Evolutionary conservation across 1,139 yeast genomes (phyloP).

Genomic region (Meyerozyma smithsonii): DNA sequence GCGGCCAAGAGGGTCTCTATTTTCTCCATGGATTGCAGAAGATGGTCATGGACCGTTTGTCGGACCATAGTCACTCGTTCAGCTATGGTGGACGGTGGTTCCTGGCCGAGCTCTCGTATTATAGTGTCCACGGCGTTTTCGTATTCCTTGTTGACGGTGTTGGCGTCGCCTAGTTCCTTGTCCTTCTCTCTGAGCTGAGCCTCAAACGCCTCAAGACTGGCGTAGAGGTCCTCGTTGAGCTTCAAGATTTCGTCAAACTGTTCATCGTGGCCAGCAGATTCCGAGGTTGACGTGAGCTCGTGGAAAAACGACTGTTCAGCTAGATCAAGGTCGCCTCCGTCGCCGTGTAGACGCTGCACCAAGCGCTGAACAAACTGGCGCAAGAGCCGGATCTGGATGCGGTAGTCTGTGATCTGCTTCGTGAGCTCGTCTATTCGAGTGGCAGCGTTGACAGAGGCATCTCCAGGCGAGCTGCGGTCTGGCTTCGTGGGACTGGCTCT

Average conservation of each 20-base stretch:
- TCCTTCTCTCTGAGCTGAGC: slow-evolving; percentile 26
- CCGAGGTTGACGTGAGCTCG: slow-evolving; percentile 4
- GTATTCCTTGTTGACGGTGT: background rate
- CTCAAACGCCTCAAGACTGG: slow-evolving; percentile 33
- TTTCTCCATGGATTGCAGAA: background rate
- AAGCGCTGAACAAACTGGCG: slow-evolving; percentile 37
- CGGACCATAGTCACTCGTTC: background rate
- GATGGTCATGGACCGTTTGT: background rate
- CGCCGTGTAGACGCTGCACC: slow-evolving; percentile 22
- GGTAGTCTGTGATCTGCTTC: slow-evolving; percentile 38
- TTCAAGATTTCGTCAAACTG: slow-evolving; percentile 33
- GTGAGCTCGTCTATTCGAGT: slow-evolving; percentile 29
- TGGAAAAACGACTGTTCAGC: slow-evolving; percentile 13
- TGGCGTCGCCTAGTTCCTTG: slow-evolving; percentile 8
- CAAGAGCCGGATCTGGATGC: slow-evolving; percentile 40
- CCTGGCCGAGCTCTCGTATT: background rate
- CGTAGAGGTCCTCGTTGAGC: slow-evolving; percentile 37
- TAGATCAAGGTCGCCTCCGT: slow-evolving; percentile 6
- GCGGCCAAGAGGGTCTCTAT: background rate
- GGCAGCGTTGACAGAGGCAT: slow-evolving; percentile 8
- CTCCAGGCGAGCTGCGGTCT: background rate
- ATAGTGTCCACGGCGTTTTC: background rate
- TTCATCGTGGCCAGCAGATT: slow-evolving; percentile 10
- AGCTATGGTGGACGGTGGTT: background rate
- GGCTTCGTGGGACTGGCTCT: background rate